These are phyloP conservation scores for Botryotinia calthae DNA, from an alignment of 2,329 filamentous ascomycete species.

Conservation along the genomic window DNA sequence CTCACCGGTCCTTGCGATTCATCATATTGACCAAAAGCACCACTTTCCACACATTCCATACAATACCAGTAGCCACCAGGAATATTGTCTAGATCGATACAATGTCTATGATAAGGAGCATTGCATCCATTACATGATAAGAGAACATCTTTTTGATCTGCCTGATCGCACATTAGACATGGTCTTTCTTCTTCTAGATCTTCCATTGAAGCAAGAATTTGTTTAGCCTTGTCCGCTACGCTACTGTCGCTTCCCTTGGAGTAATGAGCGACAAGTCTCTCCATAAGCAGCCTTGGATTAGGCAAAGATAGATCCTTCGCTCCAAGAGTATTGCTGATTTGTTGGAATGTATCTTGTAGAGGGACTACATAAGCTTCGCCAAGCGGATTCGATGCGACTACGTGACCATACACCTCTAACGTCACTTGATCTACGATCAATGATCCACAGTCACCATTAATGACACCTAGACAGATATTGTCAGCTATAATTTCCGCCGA, in stretches of 20 bases:
- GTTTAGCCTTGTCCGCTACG: background rate
- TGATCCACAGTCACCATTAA: background rate
- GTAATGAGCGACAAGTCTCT: background rate
- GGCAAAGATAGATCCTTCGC: background rate
- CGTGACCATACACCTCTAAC: background rate
- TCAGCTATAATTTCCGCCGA: rapidly evolving
- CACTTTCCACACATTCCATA: too few species aligned
- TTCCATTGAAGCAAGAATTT: background rate
- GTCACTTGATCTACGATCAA: background rate
- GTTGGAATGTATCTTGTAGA: background rate
- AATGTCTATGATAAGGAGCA: too few species aligned
- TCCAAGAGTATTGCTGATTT: background rate
- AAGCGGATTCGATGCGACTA: background rate
- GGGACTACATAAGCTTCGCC: background rate
- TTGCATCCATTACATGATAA: too few species aligned
- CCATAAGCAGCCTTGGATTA: background rate
- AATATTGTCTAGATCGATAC: too few species aligned
- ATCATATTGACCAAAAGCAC: too few species aligned
- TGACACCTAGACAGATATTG: rapidly evolving
- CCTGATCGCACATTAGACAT: too few species aligned
- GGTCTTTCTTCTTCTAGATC: too few species aligned
- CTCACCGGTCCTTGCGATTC: too few species aligned
- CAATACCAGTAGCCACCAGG: too few species aligned
- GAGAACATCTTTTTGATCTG: too few species aligned
- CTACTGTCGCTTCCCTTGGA: rapidly evolving